Evolutionary conservation across 1,284 basidiomycete species (phyloP), one percentile per base, ranked within the genome.

Genomic region (Trichosporon sp.): DNA sequence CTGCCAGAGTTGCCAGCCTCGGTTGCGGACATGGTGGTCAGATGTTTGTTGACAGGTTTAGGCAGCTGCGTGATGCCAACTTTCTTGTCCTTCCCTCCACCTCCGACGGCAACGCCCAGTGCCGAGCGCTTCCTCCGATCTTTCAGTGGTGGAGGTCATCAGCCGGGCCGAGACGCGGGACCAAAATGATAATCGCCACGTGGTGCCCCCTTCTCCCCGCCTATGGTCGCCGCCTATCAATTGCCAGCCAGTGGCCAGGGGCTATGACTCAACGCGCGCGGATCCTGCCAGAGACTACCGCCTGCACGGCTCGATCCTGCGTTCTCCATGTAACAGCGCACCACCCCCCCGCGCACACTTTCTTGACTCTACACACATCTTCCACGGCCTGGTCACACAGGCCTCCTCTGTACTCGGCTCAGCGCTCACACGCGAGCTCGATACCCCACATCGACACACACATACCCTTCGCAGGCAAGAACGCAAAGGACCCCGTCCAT

Each of bases 381-480:
- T 35, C 38, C 11, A 40, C 38, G 11, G 59, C 59, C 31, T 32
- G 16, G 26, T 26, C 16, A 16, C 14, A 5, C 59, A 32, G 32
- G 59, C 59, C 1, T 16, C 5, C 32, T n/a, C 14, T 63, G 32
- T 37, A 35, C 59, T 32, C 59, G 59, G 51, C 51, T 54, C 51
- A 54, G 26, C 21, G 16, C 54, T 59, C 54, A 59, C 14, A 14
- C 37, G 59, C 59, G 59, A 63, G 32, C 32, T 63, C 31, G 59
- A 63, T 63, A 63, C 59, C 54, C 59, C 59, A 19, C 11, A 10
- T 16, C 32, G 26, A 63, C 59, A 16, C 31, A 12, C 19, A 11
- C 38, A 65, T 65, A 65, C 64, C 64, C 37, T 46, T 65, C 64
- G 64, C 64, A 65, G 40, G 59, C 59, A 63, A 40, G 38, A 40